Evolutionary conservation across 2,329 filamentous ascomycete species (phyloP).

Genomic region (Pyricularia pennisetigena): DNA sequence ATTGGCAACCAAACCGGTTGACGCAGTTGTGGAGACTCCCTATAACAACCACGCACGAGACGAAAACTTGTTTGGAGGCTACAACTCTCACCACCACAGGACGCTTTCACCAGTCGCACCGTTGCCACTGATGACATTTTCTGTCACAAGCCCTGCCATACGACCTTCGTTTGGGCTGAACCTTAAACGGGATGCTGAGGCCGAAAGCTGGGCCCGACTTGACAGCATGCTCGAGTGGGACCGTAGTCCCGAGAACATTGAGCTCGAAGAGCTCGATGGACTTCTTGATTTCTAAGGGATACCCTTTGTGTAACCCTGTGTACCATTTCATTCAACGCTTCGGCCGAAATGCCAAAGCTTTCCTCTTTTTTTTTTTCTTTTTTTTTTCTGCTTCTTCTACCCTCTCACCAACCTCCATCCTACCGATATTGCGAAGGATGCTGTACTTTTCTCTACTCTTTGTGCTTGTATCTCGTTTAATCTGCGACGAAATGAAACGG

Average conservation of each 20-base stretch:
- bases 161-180: slow-evolving; percentile 34
- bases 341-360: background rate
- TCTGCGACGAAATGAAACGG: background rate
- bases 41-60: slow-evolving; percentile 24
- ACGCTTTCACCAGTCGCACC: slow-evolving; percentile 10
- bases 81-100: slow-evolving; percentile 14
- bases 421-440: background rate
- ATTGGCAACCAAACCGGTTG: slow-evolving; percentile 16
- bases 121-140: slow-evolving; percentile 21
- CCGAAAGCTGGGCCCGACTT: slow-evolving; percentile 32
- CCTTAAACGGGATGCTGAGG: slow-evolving; percentile 25
- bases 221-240: slow-evolving; percentile 46
- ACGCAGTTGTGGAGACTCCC: slow-evolving; percentile 22
- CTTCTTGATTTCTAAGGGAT: slow-evolving; percentile 58
- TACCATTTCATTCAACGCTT: background rate
- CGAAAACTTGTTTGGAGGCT: slow-evolving; percentile 43
- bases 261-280: slow-evolving; percentile 86
- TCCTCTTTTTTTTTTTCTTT: background rate
- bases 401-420: background rate
- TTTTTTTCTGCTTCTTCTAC: background rate
- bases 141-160: slow-evolving; percentile 46
- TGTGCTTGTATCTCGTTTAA: background rate
- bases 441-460: background rate
- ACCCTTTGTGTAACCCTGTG: background rate
- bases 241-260: slow-evolving; percentile 75